Conservation (phyloP, 257 asterid genomes). For the Salvia rosmarinus region DNA sequence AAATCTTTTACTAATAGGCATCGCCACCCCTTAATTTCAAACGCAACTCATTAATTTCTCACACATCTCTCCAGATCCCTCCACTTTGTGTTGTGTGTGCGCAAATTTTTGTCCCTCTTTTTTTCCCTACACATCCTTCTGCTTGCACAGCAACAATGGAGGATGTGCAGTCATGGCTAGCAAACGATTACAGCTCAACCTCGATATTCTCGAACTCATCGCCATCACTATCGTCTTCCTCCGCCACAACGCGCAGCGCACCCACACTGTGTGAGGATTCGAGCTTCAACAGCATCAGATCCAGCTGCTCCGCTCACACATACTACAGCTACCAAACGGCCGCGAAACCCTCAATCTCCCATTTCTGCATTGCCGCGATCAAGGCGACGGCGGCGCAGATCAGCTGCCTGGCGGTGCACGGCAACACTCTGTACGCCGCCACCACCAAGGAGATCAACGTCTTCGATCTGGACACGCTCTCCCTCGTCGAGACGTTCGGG, state of each 20-base stretch:
- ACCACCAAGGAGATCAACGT: constrained; percentile 47
- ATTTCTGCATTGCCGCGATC: constrained; percentile 34
- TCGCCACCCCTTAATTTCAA: background rate
- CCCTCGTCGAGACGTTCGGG: constrained; percentile 44
- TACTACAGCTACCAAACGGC: background rate
- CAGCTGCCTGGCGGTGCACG: constrained; percentile 54
- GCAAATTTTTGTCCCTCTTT: background rate
- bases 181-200: constrained; percentile 17
- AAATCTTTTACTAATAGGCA: constrained; percentile 36
- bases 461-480: constrained; percentile 37
- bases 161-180: constrained; percentile 44
- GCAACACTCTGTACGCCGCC: constrained; percentile 52
- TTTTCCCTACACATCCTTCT: no score
- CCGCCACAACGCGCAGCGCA: constrained; percentile 40
- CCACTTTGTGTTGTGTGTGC: constrained; percentile 14
- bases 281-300: constrained; percentile 46
- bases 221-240: constrained; percentile 35
- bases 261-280: constrained; percentile 48
- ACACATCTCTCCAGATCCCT: background rate
- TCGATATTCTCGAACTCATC: constrained; percentile 26
- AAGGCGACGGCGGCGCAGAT: constrained; percentile 47
- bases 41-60: constrained; percentile 21
- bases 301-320: constrained; percentile 22
- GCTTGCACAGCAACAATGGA: constrained; percentile 48
- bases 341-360: constrained; percentile 10